phyloP scores from a whole-genome alignment of 768 basidiomycete genomes.

The Leccinum uliginosum region DNA sequence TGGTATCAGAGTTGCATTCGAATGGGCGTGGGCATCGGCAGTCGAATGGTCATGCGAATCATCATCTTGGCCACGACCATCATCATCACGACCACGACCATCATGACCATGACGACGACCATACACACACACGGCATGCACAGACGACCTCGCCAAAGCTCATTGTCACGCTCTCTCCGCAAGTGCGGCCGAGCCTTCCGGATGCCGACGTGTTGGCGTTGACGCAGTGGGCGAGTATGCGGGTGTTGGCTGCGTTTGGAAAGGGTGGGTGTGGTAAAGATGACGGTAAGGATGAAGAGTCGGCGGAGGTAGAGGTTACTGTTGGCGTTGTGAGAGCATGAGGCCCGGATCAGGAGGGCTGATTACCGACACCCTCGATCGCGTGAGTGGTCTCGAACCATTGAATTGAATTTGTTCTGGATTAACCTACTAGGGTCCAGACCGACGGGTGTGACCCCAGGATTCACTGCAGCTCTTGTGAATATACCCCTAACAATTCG shows the following conservation, averaged over 20 bases:
- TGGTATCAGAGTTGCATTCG: not conserved
- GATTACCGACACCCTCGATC: not conserved
- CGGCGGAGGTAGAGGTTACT: constrained; percentile 58
- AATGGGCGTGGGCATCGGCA: not conserved
- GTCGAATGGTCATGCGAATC: constrained; percentile 8
- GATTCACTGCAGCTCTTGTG: constrained; percentile 3
- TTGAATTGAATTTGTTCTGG: not conserved
- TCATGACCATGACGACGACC: constrained; percentile 3
- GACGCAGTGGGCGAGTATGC: constrained; percentile 75
- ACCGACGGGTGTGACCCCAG: not conserved
- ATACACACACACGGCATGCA: not conserved
- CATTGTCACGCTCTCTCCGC: constrained; percentile 77
- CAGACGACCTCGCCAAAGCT: constrained; percentile 36
- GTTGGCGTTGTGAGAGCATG: constrained; percentile 68
- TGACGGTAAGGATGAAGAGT: constrained; percentile 23
- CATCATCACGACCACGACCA: constrained; percentile 10
- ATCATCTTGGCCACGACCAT: constrained; percentile 6
- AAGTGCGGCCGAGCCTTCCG: constrained; percentile 59
- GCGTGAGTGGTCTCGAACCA: constrained; percentile 7
- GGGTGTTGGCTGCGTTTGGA: constrained; percentile 50
- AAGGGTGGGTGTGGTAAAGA: constrained; percentile 22
- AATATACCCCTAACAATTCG: constrained; percentile 12
- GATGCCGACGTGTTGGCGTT: constrained; percentile 71
- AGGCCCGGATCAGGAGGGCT: constrained; percentile 4
- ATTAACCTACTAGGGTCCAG: not conserved